Base-by-base conservation (phyloP, 2,329 filamentous ascomycete species). In the Fusarium clavum region DNA sequence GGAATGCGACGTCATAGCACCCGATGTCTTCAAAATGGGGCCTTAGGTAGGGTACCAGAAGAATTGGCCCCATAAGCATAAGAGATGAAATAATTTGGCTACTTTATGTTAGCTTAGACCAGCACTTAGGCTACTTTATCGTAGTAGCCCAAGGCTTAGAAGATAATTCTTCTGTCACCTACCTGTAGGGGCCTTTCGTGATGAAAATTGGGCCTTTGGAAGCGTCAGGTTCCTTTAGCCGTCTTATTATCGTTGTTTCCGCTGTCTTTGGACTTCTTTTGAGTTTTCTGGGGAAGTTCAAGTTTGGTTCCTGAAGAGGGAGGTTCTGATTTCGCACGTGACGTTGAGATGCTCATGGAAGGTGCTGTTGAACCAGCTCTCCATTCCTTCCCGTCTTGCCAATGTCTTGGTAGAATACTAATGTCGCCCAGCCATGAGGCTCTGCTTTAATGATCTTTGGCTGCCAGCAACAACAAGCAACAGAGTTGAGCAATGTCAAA, bases 1-100 rank as follows among this genome's bases (percentile, higher is more conserved):
- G 66, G 73, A 73, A 74, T 52, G 40, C 72, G 72, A 75, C 73
- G 73, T 75, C 73, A 75, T 73, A 51, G 54, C 30, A 64, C 20
- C 40, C 5, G 22, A 24, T 10, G 5, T 38, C 9, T 18, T 32
- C 16, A 16, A 49, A 45, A 11, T 41, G 61, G 58, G 63, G 47
- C 44, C 25, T 57, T 60, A 25, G 8, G 8, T 25, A 27, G 25
- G 25, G 25, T 27, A 27, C 10, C 9, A 27, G 25, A 27, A 27
- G 25, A 27, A 3, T 27, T 27, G 25, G 25, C 25, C 25, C 25
- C 8, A 7, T 9, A 10, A 27, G 25, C 9, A 27, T 27, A 27
- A 27, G 25, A 27, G 25, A 27, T 7, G 25, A 27, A 27, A 27
- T 27, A 27, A 27, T 10, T 27, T 27, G 25, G 25, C 10, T 9